Conservation (phyloP, 352 stramenopile genomes). For the Globisporangium irregulare region DNA sequence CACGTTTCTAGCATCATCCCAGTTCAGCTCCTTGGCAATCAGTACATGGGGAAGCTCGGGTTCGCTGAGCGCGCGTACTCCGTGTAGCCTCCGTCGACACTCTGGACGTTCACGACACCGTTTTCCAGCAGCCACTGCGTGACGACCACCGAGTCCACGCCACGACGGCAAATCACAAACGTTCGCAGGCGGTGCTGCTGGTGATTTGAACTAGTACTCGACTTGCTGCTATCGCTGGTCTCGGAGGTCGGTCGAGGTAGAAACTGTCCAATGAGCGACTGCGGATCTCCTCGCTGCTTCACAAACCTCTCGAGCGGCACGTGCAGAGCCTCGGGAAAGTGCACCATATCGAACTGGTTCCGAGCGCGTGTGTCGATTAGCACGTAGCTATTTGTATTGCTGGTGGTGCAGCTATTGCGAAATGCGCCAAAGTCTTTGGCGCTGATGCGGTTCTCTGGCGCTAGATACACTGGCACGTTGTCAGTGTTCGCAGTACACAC, state of each 20-base stretch:
- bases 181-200: background rate
- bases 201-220: background rate
- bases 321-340: constrained; percentile 68
- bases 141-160: constrained; percentile 62
- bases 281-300: constrained; percentile 21
- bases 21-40: background rate
- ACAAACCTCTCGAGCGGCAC: constrained; percentile 43
- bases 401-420: constrained; percentile 13
- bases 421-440: constrained; percentile 35
- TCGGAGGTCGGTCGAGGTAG: background rate
- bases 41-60: constrained; percentile 75
- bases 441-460: constrained; percentile 30
- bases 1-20: background rate
- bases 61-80: constrained; percentile 54
- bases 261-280: background rate
- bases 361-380: constrained; percentile 58
- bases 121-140: constrained; percentile 52
- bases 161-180: constrained; percentile 81
- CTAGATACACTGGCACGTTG: background rate
- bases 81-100: constrained; percentile 73
- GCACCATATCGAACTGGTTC: constrained; percentile 75
- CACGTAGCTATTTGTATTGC: constrained; percentile 25
- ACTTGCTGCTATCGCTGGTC: background rate
- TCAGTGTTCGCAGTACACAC: background rate
- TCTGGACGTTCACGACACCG: constrained; percentile 42